Percentiles rank a stretch among this genome's conserved stretches.
Conservation (phyloP, 371 early-diverging fungal genomes). For the Mortierella sp. region DNA sequence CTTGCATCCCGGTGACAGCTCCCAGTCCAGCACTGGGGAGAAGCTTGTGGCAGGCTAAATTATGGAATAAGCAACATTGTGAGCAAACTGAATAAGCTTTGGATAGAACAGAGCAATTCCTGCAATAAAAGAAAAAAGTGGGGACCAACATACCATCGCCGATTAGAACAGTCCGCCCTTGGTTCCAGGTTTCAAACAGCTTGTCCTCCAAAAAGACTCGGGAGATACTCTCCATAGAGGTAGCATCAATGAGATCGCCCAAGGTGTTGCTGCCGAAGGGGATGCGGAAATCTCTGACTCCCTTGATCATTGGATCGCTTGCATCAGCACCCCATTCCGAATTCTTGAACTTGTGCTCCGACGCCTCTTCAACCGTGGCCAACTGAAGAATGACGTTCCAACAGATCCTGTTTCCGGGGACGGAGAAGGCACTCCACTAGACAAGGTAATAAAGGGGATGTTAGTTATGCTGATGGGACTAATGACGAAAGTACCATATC, state of each 20-base stretch:
- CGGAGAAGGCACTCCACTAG: conserved; percentile 15
- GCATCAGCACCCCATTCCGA: conserved; percentile 23
- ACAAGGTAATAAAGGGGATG: background rate
- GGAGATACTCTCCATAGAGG: conserved; percentile 18
- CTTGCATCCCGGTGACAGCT: conserved; percentile 1
- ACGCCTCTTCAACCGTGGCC: background rate
- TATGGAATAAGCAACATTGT: background rate
- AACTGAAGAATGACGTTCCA: conserved; percentile 11
- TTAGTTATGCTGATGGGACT: background rate
- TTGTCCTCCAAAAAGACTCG: conserved; percentile 20
- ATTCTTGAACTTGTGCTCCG: background rate
- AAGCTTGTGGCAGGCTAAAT: background rate
- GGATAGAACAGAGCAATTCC: background rate
- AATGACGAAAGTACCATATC: background rate
- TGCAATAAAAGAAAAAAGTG: background rate
- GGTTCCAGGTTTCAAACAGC: conserved; percentile 17
- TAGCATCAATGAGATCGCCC: conserved; percentile 25
- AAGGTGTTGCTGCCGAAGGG: conserved; percentile 18
- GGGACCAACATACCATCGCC: conserved; percentile 5
- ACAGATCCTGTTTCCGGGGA: conserved; percentile 9
- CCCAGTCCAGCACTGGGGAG: background rate
- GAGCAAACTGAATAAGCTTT: background rate
- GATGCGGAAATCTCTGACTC: conserved; percentile 12
- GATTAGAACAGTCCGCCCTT: conserved; percentile 10
- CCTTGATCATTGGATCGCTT: conserved; percentile 21